phyloP scores from a whole-genome alignment of 2,329 filamentous ascomycete genomes.

The Aspergillus jensenii region DNA sequence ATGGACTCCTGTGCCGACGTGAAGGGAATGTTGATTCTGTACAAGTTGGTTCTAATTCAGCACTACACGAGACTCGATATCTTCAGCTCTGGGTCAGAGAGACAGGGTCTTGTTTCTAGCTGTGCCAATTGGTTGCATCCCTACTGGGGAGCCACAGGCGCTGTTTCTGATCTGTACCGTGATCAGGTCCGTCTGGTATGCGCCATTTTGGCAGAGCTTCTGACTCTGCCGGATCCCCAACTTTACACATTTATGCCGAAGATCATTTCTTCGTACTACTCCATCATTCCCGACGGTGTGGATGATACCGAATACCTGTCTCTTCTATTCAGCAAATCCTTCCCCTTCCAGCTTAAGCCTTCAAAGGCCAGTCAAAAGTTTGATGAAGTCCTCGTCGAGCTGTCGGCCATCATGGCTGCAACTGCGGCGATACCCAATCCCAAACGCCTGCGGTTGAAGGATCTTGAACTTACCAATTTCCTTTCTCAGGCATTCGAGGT shows the following conservation, averaged over 20 bases:
- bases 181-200: constrained; percentile 93
- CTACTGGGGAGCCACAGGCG: constrained; percentile 78
- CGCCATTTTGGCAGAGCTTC: constrained; percentile 84
- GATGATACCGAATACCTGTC: constrained; percentile 65
- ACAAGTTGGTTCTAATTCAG: constrained; percentile 89
- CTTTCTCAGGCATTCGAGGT: constrained; percentile 78
- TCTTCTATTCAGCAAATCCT: constrained; percentile 82
- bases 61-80: constrained; percentile 82
- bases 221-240: constrained; percentile 73
- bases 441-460: constrained; percentile 74
- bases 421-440: constrained; percentile 72
- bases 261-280: constrained; percentile 83
- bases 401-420: constrained; percentile 82
- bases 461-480: constrained; percentile 72
- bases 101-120: constrained; percentile 71
- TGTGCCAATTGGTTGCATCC: constrained; percentile 89
- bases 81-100: constrained; percentile 76
- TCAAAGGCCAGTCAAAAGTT: constrained; percentile 64
- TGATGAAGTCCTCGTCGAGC: constrained; percentile 84
- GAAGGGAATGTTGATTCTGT: constrained; percentile 86
- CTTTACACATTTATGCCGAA: constrained; percentile 88
- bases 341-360: constrained; percentile 78
- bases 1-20: constrained; percentile 86
- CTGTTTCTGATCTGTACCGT: constrained; percentile 80
- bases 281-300: constrained; percentile 67